These are phyloP conservation scores for Cryptosporidium baileyi DNA, from an alignment of 169 alveolate species.

Conservation along the genomic window DNA sequence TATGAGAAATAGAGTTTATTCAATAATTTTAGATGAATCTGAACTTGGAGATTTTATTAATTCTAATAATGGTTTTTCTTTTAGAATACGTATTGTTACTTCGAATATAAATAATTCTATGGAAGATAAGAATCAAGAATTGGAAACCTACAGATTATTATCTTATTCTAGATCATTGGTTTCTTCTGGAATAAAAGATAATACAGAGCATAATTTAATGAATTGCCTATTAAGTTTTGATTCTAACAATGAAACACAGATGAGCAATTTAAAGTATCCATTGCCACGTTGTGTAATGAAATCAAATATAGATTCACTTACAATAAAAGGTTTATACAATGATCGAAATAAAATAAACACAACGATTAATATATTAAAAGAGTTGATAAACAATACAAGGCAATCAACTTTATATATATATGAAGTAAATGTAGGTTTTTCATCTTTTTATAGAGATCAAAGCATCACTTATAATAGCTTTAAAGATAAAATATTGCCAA, in stretches of 20 bases:
- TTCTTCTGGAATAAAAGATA: slow-evolving; percentile 21
- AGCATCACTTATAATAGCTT: slow-evolving; percentile 86
- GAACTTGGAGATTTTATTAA: neutral
- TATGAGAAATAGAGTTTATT: slow-evolving; percentile 27
- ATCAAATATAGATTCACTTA: neutral
- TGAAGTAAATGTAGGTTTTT: slow-evolving; percentile 89
- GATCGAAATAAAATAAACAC: no score
- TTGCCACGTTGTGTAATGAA: slow-evolving; percentile 34
- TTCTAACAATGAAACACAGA: neutral
- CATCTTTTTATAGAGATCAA: slow-evolving; percentile 81
- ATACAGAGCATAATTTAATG: neutral
- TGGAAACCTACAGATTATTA: slow-evolving; percentile 53
- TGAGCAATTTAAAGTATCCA: neutral
- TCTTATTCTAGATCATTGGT: slow-evolving; percentile 30
- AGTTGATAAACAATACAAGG: neutral
- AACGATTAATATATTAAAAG: neutral
- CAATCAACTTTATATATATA: slow-evolving; percentile 82
- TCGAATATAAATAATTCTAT: neutral
- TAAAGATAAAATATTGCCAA: slow-evolving; percentile 86
- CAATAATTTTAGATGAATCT: slow-evolving; percentile 4
- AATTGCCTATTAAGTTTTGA: slow-evolving; percentile 9
- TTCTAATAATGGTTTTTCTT: neutral
- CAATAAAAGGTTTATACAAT: no score
- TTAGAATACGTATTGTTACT: slow-evolving; percentile 30
- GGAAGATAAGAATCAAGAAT: neutral